A percentile compares a stretch with the other conserved stretches of the same genome.
Conservation (phyloP, 2,329 filamentous ascomycete species). For the Monosporascus ibericus region DNA sequence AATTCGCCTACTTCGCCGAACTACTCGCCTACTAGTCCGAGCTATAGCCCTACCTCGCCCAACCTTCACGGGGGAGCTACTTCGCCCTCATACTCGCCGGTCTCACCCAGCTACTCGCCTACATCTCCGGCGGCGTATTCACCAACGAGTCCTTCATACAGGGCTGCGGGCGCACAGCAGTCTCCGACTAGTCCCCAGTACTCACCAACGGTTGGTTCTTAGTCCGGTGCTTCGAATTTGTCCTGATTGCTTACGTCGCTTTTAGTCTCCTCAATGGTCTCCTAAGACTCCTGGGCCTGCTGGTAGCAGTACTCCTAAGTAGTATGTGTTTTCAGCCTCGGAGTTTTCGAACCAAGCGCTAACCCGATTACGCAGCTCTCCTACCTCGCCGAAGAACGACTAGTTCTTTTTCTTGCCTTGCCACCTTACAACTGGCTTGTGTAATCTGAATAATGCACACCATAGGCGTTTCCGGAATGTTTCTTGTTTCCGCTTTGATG, state of each 20-base stretch:
- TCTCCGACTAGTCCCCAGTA: constrained; percentile 66
- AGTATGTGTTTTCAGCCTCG: constrained; percentile 26
- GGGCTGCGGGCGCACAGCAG: constrained; percentile 45
- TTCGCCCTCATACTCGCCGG: constrained; percentile 60
- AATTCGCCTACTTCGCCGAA: constrained; percentile 69
- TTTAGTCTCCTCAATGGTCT: constrained; percentile 39
- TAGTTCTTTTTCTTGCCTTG: constrained; percentile 6
- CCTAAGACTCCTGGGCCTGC: constrained; percentile 38
- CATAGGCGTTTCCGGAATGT: constrained; percentile 14
- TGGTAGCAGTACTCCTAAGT: constrained; percentile 32
- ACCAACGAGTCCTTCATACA: constrained; percentile 57
- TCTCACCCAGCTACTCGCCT: constrained; percentile 72
- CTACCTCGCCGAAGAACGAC: constrained; percentile 26
- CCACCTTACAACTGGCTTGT: constrained; percentile 4
- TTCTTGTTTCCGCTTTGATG: constrained; percentile 1
- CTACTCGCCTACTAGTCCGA: constrained; percentile 66
- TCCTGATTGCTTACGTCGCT: constrained; percentile 19
- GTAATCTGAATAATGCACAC: constrained; percentile 21
- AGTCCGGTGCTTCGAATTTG: neutral
- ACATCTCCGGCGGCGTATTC: constrained; percentile 62
- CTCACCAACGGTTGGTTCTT: constrained; percentile 55
- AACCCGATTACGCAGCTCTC: constrained; percentile 20
- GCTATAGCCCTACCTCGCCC: constrained; percentile 65
- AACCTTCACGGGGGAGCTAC: constrained; percentile 43
- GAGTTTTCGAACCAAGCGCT: neutral